Conservation (phyloP, 2,329 filamentous ascomycete genomes). For the Myotisia sp. region DNA sequence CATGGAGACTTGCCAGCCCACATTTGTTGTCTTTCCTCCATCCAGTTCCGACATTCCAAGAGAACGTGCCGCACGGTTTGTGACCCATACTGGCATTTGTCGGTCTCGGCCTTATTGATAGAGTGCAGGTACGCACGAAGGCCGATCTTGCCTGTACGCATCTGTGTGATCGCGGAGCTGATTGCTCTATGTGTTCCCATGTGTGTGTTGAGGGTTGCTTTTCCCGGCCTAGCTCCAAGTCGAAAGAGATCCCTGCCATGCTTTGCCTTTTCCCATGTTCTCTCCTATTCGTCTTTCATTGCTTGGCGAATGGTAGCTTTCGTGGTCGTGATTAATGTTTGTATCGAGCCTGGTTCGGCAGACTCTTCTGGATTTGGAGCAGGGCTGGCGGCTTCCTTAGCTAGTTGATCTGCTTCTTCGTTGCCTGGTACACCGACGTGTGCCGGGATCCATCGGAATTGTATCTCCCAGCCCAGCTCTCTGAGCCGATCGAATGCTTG, state of each 20-base stretch:
- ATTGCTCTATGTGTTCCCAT: constrained; percentile 4
- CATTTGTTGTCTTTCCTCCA: constrained; percentile 11
- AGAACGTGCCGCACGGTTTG: neutral
- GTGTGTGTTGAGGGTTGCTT: constrained; percentile 5
- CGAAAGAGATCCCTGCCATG: constrained; percentile 3
- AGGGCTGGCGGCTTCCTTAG: constrained; percentile 7
- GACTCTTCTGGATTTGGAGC: neutral
- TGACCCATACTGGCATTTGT: constrained; percentile 1
- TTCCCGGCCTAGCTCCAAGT: constrained; percentile 4
- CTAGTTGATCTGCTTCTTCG: constrained; percentile 9
- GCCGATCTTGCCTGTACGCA: constrained; percentile 5
- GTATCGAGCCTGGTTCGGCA: neutral
- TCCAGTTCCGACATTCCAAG: neutral
- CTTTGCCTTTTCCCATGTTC: constrained; percentile 3
- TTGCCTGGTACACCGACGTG: constrained; percentile 10
- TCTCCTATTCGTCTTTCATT: constrained; percentile 6
- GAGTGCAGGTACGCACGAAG: neutral
- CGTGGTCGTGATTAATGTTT: constrained; percentile 3
- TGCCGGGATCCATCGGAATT: constrained; percentile 10
- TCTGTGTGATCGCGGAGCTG: constrained; percentile 5
- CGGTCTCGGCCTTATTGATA: neutral
- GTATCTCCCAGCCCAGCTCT: constrained; percentile 4
- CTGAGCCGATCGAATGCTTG: constrained; percentile 1
- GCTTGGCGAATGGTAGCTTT: constrained; percentile 4
- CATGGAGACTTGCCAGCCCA: constrained; percentile 16